Evolutionary conservation across 2,329 filamentous ascomycete genomes (phyloP).

Genomic region (Exophiala sp.): DNA sequence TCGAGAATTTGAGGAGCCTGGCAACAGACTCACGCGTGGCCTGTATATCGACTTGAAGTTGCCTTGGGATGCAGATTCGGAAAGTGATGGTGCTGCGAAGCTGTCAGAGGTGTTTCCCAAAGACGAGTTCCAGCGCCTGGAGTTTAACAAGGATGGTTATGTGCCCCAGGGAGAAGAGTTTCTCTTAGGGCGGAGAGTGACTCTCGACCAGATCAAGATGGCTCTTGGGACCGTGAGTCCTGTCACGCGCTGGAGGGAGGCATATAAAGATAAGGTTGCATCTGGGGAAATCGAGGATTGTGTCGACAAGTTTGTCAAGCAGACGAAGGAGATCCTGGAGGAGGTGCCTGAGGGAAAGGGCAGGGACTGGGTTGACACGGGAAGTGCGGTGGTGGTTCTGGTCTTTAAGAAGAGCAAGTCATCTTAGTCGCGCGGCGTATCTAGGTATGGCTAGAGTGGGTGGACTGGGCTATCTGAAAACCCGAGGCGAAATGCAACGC

Average conservation of each 20-base stretch:
- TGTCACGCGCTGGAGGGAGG: slow-evolving; percentile 39
- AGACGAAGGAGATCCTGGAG: slow-evolving; percentile 28
- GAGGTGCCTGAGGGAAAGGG: slow-evolving; percentile 30
- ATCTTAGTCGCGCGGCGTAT: not conserved
- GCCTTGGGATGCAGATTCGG: slow-evolving; percentile 42
- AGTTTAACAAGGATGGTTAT: slow-evolving; percentile 17
- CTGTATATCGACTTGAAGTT: slow-evolving; percentile 43
- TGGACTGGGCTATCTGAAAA: no score
- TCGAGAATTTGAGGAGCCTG: slow-evolving; percentile 36
- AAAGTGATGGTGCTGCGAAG: slow-evolving; percentile 26
- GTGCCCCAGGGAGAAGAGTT: slow-evolving; percentile 29
- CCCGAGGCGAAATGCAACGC: no score
- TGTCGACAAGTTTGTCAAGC: slow-evolving; percentile 29
- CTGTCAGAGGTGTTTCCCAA: slow-evolving; percentile 21
- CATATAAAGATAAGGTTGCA: slow-evolving; percentile 34
- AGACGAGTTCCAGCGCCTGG: slow-evolving; percentile 12
- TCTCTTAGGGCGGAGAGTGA: slow-evolving; percentile 21
- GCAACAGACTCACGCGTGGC: slow-evolving; percentile 40
- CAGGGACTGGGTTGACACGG: slow-evolving; percentile 24
- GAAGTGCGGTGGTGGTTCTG: slow-evolving; percentile 25
- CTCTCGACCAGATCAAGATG: slow-evolving; percentile 30
- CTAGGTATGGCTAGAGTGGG: no score
- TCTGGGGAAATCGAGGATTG: slow-evolving; percentile 35
- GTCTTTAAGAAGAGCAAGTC: slow-evolving; percentile 24
- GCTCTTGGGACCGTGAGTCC: slow-evolving; percentile 35